Percentiles rank a stretch among this genome's conserved stretches.
These are phyloP conservation scores for Ustilago trichophora DNA, from an alignment of 1,284 basidiomycete genomes.

Conservation along the genomic window DNA sequence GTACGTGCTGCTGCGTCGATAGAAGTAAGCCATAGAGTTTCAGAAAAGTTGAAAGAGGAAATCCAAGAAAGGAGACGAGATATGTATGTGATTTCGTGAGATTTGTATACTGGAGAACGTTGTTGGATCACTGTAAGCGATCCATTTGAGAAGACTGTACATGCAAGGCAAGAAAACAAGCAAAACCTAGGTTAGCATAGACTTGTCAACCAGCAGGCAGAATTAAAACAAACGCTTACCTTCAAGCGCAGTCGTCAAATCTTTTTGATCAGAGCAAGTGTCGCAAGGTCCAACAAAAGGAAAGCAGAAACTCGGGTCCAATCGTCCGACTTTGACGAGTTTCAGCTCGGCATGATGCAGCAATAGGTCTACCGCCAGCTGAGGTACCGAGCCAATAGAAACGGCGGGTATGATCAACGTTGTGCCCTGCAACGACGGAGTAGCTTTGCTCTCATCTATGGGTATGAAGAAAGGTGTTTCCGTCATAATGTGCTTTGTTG, in stretches of 20 bases:
- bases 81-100: slow-evolving; percentile 19
- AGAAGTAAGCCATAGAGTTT: slow-evolving; percentile 26
- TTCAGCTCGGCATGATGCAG: slow-evolving; percentile 31
- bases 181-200: too few species aligned
- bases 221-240: too few species aligned
- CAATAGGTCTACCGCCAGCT: slow-evolving; percentile 58
- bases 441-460: not conserved
- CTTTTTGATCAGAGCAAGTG: slow-evolving; percentile 1
- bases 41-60: not conserved
- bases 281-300: slow-evolving; percentile 56
- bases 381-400: slow-evolving; percentile 57
- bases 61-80: slow-evolving; percentile 24
- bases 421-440: slow-evolving; percentile 17
- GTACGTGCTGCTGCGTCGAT: slow-evolving; percentile 54
- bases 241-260: slow-evolving; percentile 28
- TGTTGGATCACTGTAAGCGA: slow-evolving; percentile 53
- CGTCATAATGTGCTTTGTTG: slow-evolving; percentile 17
- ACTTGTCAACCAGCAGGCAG: too few species aligned
- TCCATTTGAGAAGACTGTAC: slow-evolving; percentile 38
- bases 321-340: slow-evolving; percentile 37
- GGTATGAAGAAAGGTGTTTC: slow-evolving; percentile 24
- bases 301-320: slow-evolving; percentile 50
- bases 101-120: slow-evolving; percentile 53
- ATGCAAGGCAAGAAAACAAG: too few species aligned
- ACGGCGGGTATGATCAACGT: slow-evolving; percentile 56